Conservation (phyloP, 1,284 basidiomycete genomes). For the Moesziomyces parantarcticus region DNA sequence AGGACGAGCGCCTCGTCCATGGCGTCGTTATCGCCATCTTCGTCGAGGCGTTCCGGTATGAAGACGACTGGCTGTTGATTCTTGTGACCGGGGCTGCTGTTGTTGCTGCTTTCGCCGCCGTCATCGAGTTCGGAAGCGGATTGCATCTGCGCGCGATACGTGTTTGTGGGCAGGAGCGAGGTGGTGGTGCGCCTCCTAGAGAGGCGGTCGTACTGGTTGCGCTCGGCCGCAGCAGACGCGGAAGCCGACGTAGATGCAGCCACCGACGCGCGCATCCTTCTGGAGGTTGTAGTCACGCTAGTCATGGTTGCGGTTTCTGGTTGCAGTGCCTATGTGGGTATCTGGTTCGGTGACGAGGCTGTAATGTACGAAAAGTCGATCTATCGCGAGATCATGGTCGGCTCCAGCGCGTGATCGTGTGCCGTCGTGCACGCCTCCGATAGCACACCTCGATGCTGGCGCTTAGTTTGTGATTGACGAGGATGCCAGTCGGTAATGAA, state of each 20-base stretch:
- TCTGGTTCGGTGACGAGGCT: not conserved
- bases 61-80: not conserved
- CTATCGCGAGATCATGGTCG: no score
- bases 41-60: slow-evolving; percentile 9
- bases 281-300: slow-evolving; percentile 4
- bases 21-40: slow-evolving; percentile 17
- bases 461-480: not conserved
- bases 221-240: slow-evolving; percentile 6
- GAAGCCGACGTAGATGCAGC: slow-evolving; percentile 18
- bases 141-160: not conserved
- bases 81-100: not conserved
- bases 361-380: not conserved
- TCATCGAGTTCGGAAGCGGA: slow-evolving; percentile 21
- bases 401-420: not conserved
- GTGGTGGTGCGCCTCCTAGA: slow-evolving; percentile 10
- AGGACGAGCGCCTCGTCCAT: slow-evolving; percentile 27
- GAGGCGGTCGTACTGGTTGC: not conserved
- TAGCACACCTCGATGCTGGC: not conserved
- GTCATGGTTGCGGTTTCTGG: slow-evolving; percentile 8
- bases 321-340: not conserved
- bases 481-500: not conserved
- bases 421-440: no score
- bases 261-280: slow-evolving; percentile 22
- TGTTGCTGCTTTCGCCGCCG: not conserved
- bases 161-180: not conserved